Base-by-base conservation (phyloP, 1,284 basidiomycete species). In the Trametes hirsuta region DNA sequence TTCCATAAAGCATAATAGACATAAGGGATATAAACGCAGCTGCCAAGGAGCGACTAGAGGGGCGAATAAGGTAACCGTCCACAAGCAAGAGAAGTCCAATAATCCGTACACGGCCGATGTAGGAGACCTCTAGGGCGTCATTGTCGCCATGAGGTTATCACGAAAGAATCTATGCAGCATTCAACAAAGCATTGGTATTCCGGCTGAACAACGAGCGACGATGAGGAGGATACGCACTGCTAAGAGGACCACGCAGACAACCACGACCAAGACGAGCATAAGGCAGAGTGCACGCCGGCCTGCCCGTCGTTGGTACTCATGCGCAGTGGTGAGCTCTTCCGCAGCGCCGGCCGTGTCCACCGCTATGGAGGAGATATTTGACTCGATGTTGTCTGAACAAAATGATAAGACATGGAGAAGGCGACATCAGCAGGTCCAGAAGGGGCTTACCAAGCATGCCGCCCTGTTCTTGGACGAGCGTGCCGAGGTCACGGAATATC, bases 401-500 rank as follows among this genome's bases (percentile, higher is more conserved):
- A 4, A 1, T 8, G 10, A 10, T 50, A 1, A 37, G 24, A 30
- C 8, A 30, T 35, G 39, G 34, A n/a, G 47, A 47, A 5, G 39
- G 36, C 30, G 45, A 35, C 24, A 18, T 18, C 47, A 47, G 44
- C 15, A 18, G 39, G 22, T 8, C 6, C 30, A 15, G 15, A 10
- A 8, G 15, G 18, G 42, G 21, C 90, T 61, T 63, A 97, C 95
- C 95, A 55, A 99, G 82, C 90, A 98, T 94, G 34, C 87, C 87
- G 8, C 97, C 96, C 74, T 99, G 97, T 72, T 98, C 94, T 65
- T 89, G 87, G 1, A 99, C 95, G 45, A 99, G 85, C 18, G 94
- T 95, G 40, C 96, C 96, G 39, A 99, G 78, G 76, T 99, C 97
- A 44, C 94, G 86, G 83, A 99, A 99, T 70, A 99, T 98, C 75